Percentiles rank a stretch among this genome's conserved stretches.
Evolutionary conservation across 139 green algal genomes (phyloP).

Genomic region (Closterium sp.): DNA sequence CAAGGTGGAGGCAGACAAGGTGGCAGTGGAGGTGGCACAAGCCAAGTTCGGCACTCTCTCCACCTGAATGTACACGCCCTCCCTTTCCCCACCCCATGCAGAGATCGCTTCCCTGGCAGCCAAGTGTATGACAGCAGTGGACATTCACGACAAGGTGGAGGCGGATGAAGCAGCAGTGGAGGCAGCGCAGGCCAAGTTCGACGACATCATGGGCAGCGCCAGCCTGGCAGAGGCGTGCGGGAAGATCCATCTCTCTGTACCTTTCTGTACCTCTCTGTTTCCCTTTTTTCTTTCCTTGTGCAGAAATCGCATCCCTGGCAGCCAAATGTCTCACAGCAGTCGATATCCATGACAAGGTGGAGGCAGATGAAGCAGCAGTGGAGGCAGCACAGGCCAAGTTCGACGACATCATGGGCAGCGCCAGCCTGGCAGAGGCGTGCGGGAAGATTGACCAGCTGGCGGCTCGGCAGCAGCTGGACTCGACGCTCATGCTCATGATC

Average conservation of each 20-base stretch:
- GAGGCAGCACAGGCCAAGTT: slow-evolving; percentile 31
- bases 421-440: slow-evolving; percentile 12
- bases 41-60: slow-evolving; percentile 17
- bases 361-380: slow-evolving; percentile 26
- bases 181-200: slow-evolving; percentile 11
- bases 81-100: neutral
- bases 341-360: slow-evolving; percentile 16
- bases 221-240: too few species aligned
- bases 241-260: neutral
- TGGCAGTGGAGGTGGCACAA: slow-evolving; percentile 2
- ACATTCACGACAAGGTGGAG: slow-evolving; percentile 23
- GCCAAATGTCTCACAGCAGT: slow-evolving; percentile 21
- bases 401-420: slow-evolving; percentile 36
- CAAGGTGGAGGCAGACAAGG: slow-evolving; percentile 20
- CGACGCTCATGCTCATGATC: slow-evolving; percentile 78
- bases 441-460: slow-evolving; percentile 74
- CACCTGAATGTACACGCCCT: neutral
- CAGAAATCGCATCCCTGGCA: slow-evolving; percentile 12
- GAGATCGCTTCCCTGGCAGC: slow-evolving; percentile 16
- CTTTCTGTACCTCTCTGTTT: neutral
- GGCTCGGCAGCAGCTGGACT: slow-evolving; percentile 60
- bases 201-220: too few species aligned
- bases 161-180: slow-evolving; percentile 27
- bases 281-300: neutral
- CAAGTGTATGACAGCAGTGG: slow-evolving; percentile 20